A percentile compares a stretch with the other conserved stretches of the same genome.
phyloP scores from a whole-genome alignment of 257 asterid genomes.

The Ilex asprella region DNA sequence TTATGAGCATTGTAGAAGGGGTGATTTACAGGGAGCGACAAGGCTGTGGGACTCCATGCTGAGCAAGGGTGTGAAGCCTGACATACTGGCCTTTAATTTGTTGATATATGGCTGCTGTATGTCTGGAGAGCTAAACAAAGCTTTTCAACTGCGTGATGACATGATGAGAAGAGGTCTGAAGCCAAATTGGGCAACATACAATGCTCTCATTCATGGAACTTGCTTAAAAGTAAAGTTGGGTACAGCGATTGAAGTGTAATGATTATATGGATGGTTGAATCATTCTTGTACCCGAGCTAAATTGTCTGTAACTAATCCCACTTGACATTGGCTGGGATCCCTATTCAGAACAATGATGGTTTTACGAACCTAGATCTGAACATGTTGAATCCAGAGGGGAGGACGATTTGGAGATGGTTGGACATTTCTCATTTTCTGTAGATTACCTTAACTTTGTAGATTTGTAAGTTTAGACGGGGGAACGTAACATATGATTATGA shows the following conservation, averaged over 20 bases:
- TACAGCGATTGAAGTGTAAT: too few relatives aligned
- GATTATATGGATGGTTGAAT: neutral
- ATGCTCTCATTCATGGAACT: conserved; percentile 20
- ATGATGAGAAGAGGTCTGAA: conserved; percentile 67
- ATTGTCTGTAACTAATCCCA: too few relatives aligned
- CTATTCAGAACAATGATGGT: too few relatives aligned
- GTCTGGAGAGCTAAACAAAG: conserved; percentile 54
- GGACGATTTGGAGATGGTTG: too few relatives aligned
- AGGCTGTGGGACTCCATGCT: conserved; percentile 71
- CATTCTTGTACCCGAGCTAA: neutral
- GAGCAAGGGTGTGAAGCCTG: conserved; percentile 54
- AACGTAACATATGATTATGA: too few relatives aligned
- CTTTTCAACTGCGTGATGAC: conserved; percentile 46
- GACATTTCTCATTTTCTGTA: too few relatives aligned
- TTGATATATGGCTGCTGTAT: conserved; percentile 61
- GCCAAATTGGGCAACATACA: conserved; percentile 41
- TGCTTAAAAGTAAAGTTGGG: neutral
- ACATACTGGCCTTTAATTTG: conserved; percentile 63
- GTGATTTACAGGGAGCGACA: conserved; percentile 58
- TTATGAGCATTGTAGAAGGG: conserved; percentile 48
- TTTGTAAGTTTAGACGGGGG: too few relatives aligned
- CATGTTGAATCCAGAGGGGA: too few relatives aligned
- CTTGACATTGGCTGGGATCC: too few relatives aligned
- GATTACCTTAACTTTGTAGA: too few relatives aligned
- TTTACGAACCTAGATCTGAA: too few relatives aligned